Evolutionary conservation across 768 basidiomycete species (phyloP), one percentile per base, ranked within the genome.

Genomic region (Chalciporus pseudorubinellus): DNA sequence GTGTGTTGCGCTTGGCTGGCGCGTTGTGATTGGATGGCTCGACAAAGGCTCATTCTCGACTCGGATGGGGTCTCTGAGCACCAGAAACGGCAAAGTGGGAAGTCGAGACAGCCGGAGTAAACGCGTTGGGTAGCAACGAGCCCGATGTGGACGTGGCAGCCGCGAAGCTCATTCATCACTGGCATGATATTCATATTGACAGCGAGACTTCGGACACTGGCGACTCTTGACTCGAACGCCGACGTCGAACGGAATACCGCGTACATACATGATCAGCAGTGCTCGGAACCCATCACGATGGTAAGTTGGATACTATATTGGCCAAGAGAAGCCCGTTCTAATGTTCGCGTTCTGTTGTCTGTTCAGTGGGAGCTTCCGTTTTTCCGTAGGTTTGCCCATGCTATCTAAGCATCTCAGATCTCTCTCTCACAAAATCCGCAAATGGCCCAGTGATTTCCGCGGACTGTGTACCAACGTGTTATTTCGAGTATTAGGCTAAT

Each of bases 361-460:
- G 10, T 11, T 31, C 2, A 8, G 6, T n/a, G 34, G 34, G 34
- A 36, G 34, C 34, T 36, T 36, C 14, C 6, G 34, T 36, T 36
- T 36, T 36, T 36, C 34, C n/a, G 34, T n/a, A n/a, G 34, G 34
- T 36, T 31, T 36, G 34, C 52, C 33, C 48, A 53, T 50, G 48
- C 46, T 52, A 52, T 50, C 51, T 52, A n/a, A 33, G 39, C 45
- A 61, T 62, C 51, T 63, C 44, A 44, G 66, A 66, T 68, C 65
- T 61, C 59, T 68, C 65, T 61, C 59, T 50, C 51, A 39, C 59
- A 47, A 55, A 48, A 39, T 53, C 66, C 54, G 52, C 60, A 66
- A 56, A 58, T 45, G 51, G 56, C 28, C 33, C 48, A 46, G 60
- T 59, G 66, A 63, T 70, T 69, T 66, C 66, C 66, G 66, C 66